These are phyloP conservation scores for Microsporum ferrugineum DNA, from an alignment of 2,329 filamentous ascomycete genomes.

Conservation along the genomic window DNA sequence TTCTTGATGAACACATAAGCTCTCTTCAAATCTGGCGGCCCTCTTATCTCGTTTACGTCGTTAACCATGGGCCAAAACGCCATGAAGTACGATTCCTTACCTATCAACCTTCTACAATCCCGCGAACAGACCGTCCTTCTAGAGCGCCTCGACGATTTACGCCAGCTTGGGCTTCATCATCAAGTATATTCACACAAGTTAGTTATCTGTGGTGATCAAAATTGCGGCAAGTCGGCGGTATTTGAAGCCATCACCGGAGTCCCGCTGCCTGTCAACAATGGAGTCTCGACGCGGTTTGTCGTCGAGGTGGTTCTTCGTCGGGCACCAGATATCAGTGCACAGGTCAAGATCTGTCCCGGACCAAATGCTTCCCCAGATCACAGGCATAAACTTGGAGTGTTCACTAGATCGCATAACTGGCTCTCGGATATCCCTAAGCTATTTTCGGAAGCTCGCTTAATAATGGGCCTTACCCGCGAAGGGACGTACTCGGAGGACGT, in stretches of 20 bases:
- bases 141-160: conserved; percentile 15
- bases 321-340: conserved; percentile 14
- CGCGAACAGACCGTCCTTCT: conserved; percentile 13
- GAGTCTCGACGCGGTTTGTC: conserved; percentile 47
- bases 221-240: conserved; percentile 15
- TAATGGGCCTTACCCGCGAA: conserved; percentile 18
- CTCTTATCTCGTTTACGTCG: neutral
- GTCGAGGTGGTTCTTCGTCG: conserved; percentile 46
- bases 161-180: conserved; percentile 13
- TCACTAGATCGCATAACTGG: conserved; percentile 15
- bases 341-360: conserved; percentile 19
- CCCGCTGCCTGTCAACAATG: conserved; percentile 30
- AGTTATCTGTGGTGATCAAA: conserved; percentile 15
- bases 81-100: conserved; percentile 5
- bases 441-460: conserved; percentile 18
- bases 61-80: neutral
- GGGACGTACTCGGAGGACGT: conserved; percentile 34
- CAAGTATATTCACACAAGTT: conserved; percentile 12
- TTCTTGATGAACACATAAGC: neutral
- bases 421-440: conserved; percentile 18
- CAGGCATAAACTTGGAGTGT: conserved; percentile 14
- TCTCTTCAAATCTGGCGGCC: neutral
- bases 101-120: conserved; percentile 12
- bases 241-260: conserved; percentile 15
- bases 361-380: conserved; percentile 16